These are phyloP conservation scores for Penicillium sp. DNA, from an alignment of 2,329 filamentous ascomycete genomes.

Conservation along the genomic window DNA sequence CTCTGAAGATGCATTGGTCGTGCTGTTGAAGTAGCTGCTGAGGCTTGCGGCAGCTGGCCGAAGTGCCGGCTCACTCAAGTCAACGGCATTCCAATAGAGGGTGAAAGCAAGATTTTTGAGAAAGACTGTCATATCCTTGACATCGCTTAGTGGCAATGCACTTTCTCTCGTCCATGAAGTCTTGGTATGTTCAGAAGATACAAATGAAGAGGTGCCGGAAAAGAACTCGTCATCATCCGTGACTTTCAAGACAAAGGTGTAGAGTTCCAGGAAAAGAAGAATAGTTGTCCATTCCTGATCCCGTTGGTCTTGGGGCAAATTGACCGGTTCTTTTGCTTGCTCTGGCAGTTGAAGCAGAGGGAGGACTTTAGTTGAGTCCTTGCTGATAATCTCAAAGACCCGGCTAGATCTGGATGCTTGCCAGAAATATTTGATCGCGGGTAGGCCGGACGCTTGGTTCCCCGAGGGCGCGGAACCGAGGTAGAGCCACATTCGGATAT, in stretches of 20 bases:
- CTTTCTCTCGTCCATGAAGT: slow-evolving; percentile 56
- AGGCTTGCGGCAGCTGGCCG: slow-evolving; percentile 41
- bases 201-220: slow-evolving; percentile 49
- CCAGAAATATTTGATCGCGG: slow-evolving; percentile 83
- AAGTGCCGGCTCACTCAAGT: slow-evolving; percentile 50
- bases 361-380: slow-evolving; percentile 56
- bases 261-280: slow-evolving; percentile 87
- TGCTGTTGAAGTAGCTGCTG: slow-evolving; percentile 44
- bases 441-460: slow-evolving; percentile 43
- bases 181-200: slow-evolving; percentile 48
- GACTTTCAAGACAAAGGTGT: slow-evolving; percentile 84
- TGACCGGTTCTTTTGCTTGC: slow-evolving; percentile 36
- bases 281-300: slow-evolving; percentile 80
- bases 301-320: slow-evolving; percentile 38
- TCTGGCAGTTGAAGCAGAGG: slow-evolving; percentile 50
- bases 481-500: slow-evolving; percentile 92
- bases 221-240: slow-evolving; percentile 98
- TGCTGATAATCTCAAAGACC: slow-evolving; percentile 55
- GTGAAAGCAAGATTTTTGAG: slow-evolving; percentile 88
- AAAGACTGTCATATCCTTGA: slow-evolving; percentile 72
- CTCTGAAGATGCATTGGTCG: slow-evolving; percentile 10
- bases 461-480: slow-evolving; percentile 59
- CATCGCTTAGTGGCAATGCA: slow-evolving; percentile 65
- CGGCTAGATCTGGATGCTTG: slow-evolving; percentile 56
- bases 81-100: slow-evolving; percentile 75